Evolutionary conservation across 176 grass and related monocot genomes (phyloP), one percentile per base, ranked within the genome.

Genomic region (Elaeis guineensis): DNA sequence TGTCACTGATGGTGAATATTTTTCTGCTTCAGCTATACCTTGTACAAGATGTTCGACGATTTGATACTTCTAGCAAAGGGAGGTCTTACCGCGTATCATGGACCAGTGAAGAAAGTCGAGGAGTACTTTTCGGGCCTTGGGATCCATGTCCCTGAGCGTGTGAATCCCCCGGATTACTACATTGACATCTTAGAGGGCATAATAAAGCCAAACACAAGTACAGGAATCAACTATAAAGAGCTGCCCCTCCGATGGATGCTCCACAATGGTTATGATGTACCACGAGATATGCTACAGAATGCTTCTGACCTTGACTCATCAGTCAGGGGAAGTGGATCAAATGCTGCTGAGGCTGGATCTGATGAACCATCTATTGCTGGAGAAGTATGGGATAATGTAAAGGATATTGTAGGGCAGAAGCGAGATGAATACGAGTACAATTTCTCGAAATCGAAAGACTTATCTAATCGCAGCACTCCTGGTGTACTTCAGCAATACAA

Each of bases 161-260:
- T 95, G 54, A 95, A 95, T 30, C 89, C 89, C 4, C 89, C 89
- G 5, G 89, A 95, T 77, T 85, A 95, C 67, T 95, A 85, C 65
- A 95, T 95, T 49, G 89, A 95, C 64, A 89, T 95, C 63, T 66
- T 95, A 73, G 89, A 95, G 75, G 84, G 84, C 16, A 89, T 95
- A 48, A 73, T 84, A 50, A 94, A 94, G 66, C 80, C 81, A 35
- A 64, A 51, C n/a, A 15, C 75, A 18, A 85, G 77, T 26, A 64
- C 64, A 16, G 58, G 30, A 5, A 63, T 85, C 1, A 84, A 78
- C 26, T 61, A 74, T 25, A 95, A 95, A 61, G 89, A 95, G 28
- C 81, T 95, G 39, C 84, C 89, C 20, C 68, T 95, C 5, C 72
- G 84, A 58, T 95, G 89, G 89, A 89, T 95, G 89, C 61, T 95